Base-by-base conservation (phyloP, 2,329 filamentous ascomycete genomes). In the Penicillium olsonii region DNA sequence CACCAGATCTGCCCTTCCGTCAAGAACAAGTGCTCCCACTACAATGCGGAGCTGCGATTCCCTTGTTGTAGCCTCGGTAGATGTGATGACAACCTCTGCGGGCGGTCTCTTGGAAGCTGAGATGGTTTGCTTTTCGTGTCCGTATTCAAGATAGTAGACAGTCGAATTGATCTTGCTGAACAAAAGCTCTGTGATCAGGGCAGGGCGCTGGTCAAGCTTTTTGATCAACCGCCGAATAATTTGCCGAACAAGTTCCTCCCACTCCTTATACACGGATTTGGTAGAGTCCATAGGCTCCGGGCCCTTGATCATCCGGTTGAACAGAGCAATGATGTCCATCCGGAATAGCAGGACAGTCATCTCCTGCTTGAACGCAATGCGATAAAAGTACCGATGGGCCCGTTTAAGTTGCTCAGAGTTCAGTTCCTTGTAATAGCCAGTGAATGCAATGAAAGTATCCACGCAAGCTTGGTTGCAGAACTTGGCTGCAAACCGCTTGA, bases 341-440 rank as follows among this genome's bases (percentile, higher is more conserved):
- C 92, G 84, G 71, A 91, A 97, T 1, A 99, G 78, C 74, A 96
- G 83, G 18, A 96, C 86, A 48, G 85, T 86, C 75, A 94, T 85
- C 39, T 96, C 90, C 69, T 95, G 88, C 73, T 97, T 99, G 77
- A 97, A 97, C 0, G 91, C 91, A 10, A 95, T 80, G 0, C 92
- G 87, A 65, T 97, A 95, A 64, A 99, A 92, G 69, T 92, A 99
- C 6, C 94, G 87, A 72, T 97, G 94, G 11, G 87, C 87, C 5
- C 94, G 85, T 74, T 97, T 97, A 31, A 97, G 76, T 67, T 99
- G 94, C 31, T 84, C 78, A 2, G 84, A 78, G 44, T 84, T 82
- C 10, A 99, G 79, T 56, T 99, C 94, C 34, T 78, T 80, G 71
- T 95, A 96, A 71, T 85, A 92, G 39, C 80, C 82, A 0, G 86